Base-by-base conservation (phyloP, 2,329 filamentous ascomycete genomes). In the Aspergillus nomiae region DNA sequence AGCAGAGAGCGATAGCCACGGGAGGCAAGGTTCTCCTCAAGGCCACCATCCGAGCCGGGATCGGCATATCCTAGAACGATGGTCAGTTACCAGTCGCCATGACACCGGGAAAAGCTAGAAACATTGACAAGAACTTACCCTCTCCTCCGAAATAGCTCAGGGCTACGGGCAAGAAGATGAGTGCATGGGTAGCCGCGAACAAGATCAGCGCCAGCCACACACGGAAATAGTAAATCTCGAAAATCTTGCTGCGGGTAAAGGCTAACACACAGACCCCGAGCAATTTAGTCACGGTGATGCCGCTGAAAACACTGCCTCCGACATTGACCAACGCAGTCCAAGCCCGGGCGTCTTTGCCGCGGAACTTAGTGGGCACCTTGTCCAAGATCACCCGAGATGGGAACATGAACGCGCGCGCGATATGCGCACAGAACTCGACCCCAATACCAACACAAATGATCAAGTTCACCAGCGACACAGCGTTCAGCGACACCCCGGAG, bases 171-270 rank as follows among this genome's bases (percentile, higher is more conserved):
- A 99, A 81, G 77, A 98, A 96, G 9, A 99, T 86, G 55, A 99
- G 83, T 0, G 95, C 92, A 77, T 99, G 95, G 11, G 89, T 85
- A 9, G 92, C 92, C 3, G 94, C 96, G 77, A 97, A 94, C 11
- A 96, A 77, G 12, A 99, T 94, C 60, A 99, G 86, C 8, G 94
- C 90, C 21, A 97, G 82, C 95, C 95, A 99, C 50, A 99, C 91
- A 50, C 95, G 87, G 85, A 99, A 99, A 80, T 99, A 99, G 81
- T 99, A 99, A 62, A 99, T 92, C 82, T 99, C 96, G 72, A 99
- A 99, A 74, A 99, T 99, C 86, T 98, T 99, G 77, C 92, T 96
- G 58, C 92, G 84, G 9, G 95, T 99, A 73, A 97, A 99, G 0
- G 95, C 95, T 24, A 99, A 83, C 41, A 99, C 95, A 53, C 86